Conservation (phyloP, 1,284 basidiomycete genomes). For the Cutaneotrichosporon mucoides region DNA sequence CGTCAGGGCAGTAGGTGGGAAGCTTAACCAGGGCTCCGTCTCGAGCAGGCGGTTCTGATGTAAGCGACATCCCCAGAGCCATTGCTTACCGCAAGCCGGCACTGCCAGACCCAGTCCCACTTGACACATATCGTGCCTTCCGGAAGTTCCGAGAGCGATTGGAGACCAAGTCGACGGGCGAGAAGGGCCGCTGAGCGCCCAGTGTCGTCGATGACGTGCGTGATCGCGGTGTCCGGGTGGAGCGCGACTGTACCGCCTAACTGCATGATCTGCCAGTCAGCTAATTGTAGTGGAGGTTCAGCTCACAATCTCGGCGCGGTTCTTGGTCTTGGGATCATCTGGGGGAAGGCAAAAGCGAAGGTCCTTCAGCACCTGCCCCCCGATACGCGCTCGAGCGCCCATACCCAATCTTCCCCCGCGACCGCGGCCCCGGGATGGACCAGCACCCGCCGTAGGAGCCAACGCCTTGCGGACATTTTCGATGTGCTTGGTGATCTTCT, state of each 20-base stretch:
- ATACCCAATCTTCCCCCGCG: constrained; percentile 6
- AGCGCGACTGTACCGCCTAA: constrained; percentile 33
- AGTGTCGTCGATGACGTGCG: constrained; percentile 40
- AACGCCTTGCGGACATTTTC: constrained; percentile 21
- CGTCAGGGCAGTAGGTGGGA: constrained; percentile 26
- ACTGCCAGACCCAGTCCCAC: constrained; percentile 37
- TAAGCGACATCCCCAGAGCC: not conserved
- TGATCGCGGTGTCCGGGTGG: constrained; percentile 40
- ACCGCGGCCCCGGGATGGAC: not conserved
- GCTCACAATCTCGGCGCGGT: constrained; percentile 34
- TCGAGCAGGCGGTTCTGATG: constrained; percentile 25
- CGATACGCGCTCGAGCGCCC: not conserved
- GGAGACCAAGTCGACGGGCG: constrained; percentile 28
- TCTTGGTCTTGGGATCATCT: constrained; percentile 26
- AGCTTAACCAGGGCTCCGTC: constrained; percentile 27
- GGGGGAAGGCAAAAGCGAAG: constrained; percentile 36
- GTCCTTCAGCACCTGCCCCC: constrained; percentile 32
- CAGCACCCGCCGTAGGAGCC: constrained; percentile 5
- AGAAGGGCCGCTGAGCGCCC: constrained; percentile 18
- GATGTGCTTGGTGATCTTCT: constrained; percentile 31
- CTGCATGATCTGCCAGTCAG: constrained; percentile 28
- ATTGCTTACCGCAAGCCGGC: constrained; percentile 30
- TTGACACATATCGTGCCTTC: constrained; percentile 37
- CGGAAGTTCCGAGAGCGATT: constrained; percentile 34
- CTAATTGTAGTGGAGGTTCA: not conserved